phyloP scores from a whole-genome alignment of 1,284 basidiomycete genomes.

The Ganoderma sinense region DNA sequence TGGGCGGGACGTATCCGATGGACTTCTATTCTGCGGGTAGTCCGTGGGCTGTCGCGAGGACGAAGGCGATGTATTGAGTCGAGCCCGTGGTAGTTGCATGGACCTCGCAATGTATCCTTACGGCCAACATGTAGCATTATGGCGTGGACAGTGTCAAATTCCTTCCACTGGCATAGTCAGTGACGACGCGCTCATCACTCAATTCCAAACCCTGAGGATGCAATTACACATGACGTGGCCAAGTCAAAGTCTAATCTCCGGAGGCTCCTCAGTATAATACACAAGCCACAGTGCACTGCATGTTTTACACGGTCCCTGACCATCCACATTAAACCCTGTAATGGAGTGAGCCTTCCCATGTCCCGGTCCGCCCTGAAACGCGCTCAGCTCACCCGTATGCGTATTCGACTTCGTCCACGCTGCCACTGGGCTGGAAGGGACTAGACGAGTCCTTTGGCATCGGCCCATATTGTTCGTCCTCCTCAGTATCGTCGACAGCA shows the following conservation, averaged over 20 bases:
- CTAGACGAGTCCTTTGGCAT: constrained; percentile 77
- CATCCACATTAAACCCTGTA: neutral
- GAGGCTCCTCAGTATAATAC: neutral
- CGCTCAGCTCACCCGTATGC: constrained; percentile 74
- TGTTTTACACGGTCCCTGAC: neutral
- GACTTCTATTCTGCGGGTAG: constrained; percentile 91
- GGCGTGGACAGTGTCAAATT: neutral
- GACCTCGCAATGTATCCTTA: neutral
- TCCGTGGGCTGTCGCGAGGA: constrained; percentile 73
- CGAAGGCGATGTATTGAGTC: constrained; percentile 45
- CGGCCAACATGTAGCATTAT: neutral
- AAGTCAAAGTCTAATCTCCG: neutral
- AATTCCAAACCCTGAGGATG: neutral
- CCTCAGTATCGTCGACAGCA: constrained; percentile 62
- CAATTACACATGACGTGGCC: neutral
- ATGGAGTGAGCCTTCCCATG: neutral
- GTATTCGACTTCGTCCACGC: constrained; percentile 89
- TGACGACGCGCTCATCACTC: neutral
- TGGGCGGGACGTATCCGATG: constrained; percentile 84
- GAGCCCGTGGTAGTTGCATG: neutral
- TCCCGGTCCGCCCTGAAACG: too few relatives aligned
- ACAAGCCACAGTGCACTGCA: neutral
- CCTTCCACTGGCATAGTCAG: neutral
- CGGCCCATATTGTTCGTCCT: constrained; percentile 70
- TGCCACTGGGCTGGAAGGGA: constrained; percentile 78